These are phyloP conservation scores for Davidsoniella neocaledoniae DNA, from an alignment of 2,329 filamentous ascomycete genomes.

Conservation along the genomic window DNA sequence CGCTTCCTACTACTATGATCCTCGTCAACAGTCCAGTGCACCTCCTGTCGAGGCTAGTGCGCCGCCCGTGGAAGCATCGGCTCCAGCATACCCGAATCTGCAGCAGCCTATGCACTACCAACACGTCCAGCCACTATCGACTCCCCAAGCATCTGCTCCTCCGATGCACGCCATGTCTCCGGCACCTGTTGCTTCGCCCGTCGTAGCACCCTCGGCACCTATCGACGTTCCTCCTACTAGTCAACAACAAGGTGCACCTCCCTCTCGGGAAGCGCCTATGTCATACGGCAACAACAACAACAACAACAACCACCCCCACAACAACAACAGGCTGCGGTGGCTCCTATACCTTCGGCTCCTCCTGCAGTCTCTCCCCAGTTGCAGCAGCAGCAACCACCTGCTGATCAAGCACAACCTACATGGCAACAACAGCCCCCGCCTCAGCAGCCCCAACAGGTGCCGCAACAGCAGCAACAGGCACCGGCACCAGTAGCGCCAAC, in stretches of 20 bases:
- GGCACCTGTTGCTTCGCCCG: conserved; percentile 4
- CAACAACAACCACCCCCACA: conserved; percentile 13
- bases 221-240: conserved; percentile 6
- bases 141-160: background rate
- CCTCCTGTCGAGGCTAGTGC: conserved; percentile 14
- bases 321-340: background rate
- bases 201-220: conserved; percentile 1
- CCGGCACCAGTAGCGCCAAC: conserved; percentile 17
- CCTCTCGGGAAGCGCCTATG: conserved; percentile 14
- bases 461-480: conserved; percentile 21
- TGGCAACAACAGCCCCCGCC: conserved; percentile 18
- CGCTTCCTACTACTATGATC: conserved; percentile 40
- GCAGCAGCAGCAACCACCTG: conserved; percentile 15
- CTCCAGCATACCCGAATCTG: conserved; percentile 37
- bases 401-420: conserved; percentile 14
- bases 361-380: conserved; percentile 14
- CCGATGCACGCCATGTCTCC: conserved; percentile 7
- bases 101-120: conserved; percentile 21
- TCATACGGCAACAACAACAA: conserved; percentile 14
- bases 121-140: conserved; percentile 12
- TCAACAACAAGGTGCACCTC: conserved; percentile 16
- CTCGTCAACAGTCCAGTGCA: conserved; percentile 16
- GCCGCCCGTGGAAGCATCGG: conserved; percentile 24
- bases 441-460: conserved; percentile 18
- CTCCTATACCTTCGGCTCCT: background rate